Evolutionary conservation across 2,329 filamentous ascomycete species (phyloP).

Genomic region (Calycina herbarum): DNA sequence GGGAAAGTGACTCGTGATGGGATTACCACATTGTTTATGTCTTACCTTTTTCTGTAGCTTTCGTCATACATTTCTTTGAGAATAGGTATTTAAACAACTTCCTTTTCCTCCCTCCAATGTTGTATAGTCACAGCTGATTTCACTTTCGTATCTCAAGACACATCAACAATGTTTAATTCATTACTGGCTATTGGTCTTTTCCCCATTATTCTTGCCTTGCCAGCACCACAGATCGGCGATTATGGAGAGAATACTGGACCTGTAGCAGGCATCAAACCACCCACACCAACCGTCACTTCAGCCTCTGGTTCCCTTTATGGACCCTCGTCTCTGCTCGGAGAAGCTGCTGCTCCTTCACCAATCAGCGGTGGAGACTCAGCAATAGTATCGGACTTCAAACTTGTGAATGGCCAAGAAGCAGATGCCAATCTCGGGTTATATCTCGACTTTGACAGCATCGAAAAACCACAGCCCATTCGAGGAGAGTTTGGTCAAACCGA

Average conservation of each 20-base stretch:
- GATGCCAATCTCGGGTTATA: conserved; percentile 51
- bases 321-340: conserved; percentile 42
- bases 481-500: conserved; percentile 50
- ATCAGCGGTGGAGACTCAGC: conserved; percentile 43
- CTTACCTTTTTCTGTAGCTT: neutral
- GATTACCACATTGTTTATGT: neutral
- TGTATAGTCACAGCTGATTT: neutral
- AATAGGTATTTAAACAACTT: neutral
- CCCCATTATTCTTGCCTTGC: conserved; percentile 18
- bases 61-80: neutral
- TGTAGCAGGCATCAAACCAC: conserved; percentile 44
- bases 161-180: neutral
- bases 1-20: neutral
- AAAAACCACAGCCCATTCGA: conserved; percentile 55
- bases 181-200: conserved; percentile 16
- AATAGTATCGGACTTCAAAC: conserved; percentile 41
- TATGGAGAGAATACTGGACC: conserved; percentile 46
- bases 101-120: neutral
- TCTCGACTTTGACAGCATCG: conserved; percentile 52
- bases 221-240: conserved; percentile 36
- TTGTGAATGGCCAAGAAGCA: conserved; percentile 52
- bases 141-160: neutral
- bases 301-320: conserved; percentile 45
- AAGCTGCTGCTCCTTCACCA: conserved; percentile 41
- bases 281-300: conserved; percentile 41